Evolutionary conservation across 2,329 filamentous ascomycete species (phyloP).

Genomic region (Diaporthe citrichinensis): DNA sequence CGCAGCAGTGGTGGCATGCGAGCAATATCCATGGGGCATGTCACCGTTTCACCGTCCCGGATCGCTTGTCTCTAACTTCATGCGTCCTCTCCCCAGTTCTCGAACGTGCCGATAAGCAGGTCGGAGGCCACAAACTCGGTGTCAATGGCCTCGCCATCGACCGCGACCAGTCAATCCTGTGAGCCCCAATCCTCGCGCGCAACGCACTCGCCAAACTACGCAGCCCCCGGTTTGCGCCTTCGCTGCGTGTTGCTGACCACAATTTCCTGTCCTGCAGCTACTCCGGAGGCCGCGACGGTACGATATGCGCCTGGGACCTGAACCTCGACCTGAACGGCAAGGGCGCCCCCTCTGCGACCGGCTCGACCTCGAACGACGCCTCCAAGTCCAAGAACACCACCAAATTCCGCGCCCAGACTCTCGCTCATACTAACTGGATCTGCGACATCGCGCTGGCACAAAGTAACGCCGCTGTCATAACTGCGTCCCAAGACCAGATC

Average conservation of each 20-base stretch:
- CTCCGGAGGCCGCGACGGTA: conserved; percentile 94
- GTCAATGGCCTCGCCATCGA: conserved; percentile 96
- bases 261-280: conserved; percentile 71
- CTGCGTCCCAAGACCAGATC: conserved; percentile 92
- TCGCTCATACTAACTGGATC: conserved; percentile 95
- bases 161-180: conserved; percentile 87
- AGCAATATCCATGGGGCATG: conserved; percentile 23
- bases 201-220: not conserved
- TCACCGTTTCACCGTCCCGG: conserved; percentile 27
- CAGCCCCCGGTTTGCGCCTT: conserved; percentile 18
- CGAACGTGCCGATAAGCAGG: conserved; percentile 70
- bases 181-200: conserved; percentile 55
- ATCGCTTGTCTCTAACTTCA: conserved; percentile 42
- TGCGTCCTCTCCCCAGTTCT: conserved; percentile 60
- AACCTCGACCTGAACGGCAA: conserved; percentile 73
- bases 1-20: conserved; percentile 24
- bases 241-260: conserved; percentile 44
- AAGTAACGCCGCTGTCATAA: conserved; percentile 84
- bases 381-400: conserved; percentile 63
- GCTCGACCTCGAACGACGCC: conserved; percentile 47
- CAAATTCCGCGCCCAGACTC: conserved; percentile 72
- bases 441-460: conserved; percentile 90
- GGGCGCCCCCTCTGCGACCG: conserved; percentile 43
- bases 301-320: conserved; percentile 96
- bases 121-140: conserved; percentile 89